These are phyloP conservation scores for Gyromitra esculenta DNA, from an alignment of 2,329 filamentous ascomycete species.

Conservation along the genomic window DNA sequence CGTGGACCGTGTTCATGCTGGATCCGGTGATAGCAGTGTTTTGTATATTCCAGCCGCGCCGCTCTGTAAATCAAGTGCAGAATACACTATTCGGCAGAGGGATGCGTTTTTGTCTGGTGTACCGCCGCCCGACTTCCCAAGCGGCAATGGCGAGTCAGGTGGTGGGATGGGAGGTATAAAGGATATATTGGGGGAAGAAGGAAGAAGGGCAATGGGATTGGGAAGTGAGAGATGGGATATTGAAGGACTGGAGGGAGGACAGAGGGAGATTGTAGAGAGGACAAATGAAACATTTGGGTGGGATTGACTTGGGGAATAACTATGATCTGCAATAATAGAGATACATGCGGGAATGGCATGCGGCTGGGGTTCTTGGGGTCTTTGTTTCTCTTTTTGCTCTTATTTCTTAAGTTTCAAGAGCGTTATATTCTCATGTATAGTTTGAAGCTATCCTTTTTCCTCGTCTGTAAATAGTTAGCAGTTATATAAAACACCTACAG, in stretches of 20 bases:
- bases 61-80: conserved; percentile 76
- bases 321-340: not conserved
- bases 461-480: not conserved
- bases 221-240: conserved; percentile 42
- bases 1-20: conserved; percentile 80
- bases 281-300: conserved; percentile 36
- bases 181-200: conserved; percentile 38
- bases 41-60: conserved; percentile 90
- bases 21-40: conserved; percentile 79
- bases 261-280: conserved; percentile 35
- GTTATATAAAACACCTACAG: too few species aligned
- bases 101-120: conserved; percentile 75
- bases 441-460: not conserved
- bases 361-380: not conserved
- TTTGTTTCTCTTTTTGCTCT: not conserved
- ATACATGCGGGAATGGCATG: conserved; percentile 2
- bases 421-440: not conserved
- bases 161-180: conserved; percentile 40
- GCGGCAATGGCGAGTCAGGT: conserved; percentile 72
- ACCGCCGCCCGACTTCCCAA: conserved; percentile 76
- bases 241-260: conserved; percentile 28
- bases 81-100: conserved; percentile 76
- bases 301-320: not conserved
- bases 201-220: conserved; percentile 50
- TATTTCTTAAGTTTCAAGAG: not conserved